Conservation (phyloP, 140 eudicot species). For the Flaveria floridana region DNA sequence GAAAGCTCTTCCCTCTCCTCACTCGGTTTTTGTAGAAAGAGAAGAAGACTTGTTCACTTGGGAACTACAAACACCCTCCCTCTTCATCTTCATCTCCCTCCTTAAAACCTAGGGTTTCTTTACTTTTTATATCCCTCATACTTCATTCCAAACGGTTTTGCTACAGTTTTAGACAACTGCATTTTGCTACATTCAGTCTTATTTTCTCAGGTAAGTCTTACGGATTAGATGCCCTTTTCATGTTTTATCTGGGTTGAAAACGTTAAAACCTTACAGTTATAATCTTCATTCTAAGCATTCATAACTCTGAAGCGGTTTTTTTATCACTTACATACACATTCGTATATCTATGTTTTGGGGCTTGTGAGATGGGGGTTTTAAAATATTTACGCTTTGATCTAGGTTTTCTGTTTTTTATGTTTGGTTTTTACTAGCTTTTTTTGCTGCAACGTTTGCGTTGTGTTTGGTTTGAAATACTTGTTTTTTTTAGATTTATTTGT, state of each 20-base stretch:
- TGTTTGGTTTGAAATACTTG: too few species aligned
- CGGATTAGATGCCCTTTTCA: neutral
- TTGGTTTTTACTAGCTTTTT: too few species aligned
- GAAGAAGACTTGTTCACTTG: conserved; percentile 18
- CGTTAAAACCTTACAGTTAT: neutral
- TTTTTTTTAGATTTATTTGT: too few species aligned
- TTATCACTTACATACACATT: neutral
- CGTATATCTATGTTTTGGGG: neutral
- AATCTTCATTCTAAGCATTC: conserved; percentile 12
- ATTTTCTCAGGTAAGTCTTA: conserved; percentile 24
- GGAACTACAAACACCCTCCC: conserved; percentile 33
- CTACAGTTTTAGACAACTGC: too few species aligned
- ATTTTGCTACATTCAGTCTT: conserved; percentile 7
- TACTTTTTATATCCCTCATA: neutral
- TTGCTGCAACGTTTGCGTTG: too few species aligned
- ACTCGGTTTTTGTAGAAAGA: conserved; percentile 19
- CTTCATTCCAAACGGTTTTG: neutral
- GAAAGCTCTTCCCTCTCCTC: conserved; percentile 3
- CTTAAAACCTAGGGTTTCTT: conserved; percentile 33
- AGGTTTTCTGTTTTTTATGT: too few species aligned
- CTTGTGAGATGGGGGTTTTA: too few species aligned
- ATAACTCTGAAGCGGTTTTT: neutral
- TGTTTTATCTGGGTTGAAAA: neutral
- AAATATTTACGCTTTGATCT: too few species aligned
- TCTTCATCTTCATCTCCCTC: conserved; percentile 12